A percentile compares a stretch with the other conserved stretches of the same genome.
Conservation (phyloP, 306 rosid species). For the Medicago lupulina region DNA sequence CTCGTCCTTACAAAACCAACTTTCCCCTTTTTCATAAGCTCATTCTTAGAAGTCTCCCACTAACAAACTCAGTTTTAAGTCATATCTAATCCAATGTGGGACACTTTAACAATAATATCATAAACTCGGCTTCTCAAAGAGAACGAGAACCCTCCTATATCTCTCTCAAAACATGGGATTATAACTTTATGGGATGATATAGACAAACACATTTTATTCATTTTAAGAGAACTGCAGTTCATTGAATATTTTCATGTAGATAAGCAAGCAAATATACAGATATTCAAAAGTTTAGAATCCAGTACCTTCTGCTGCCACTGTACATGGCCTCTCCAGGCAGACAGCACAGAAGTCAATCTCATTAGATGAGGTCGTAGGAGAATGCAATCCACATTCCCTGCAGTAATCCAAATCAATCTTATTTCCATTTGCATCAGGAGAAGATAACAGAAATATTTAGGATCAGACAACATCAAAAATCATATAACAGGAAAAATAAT, state of each 20-base stretch:
- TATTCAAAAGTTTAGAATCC: constrained; percentile 30
- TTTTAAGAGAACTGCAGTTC: constrained; percentile 24
- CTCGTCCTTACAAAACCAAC: no score
- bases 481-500: no score
- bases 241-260: constrained; percentile 22
- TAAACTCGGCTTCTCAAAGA: neutral
- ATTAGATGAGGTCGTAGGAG: constrained; percentile 57
- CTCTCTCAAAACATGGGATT: neutral
- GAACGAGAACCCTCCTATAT: neutral
- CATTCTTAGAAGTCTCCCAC: no score
- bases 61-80: no score
- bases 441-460: constrained; percentile 17
- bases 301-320: constrained; percentile 90
- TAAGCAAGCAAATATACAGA: neutral
- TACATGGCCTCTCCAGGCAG: constrained; percentile 90
- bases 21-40: no score
- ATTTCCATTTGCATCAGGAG: constrained; percentile 37
- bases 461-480: neutral
- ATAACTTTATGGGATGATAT: neutral
- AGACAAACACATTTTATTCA: neutral
- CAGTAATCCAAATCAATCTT: constrained; percentile 46
- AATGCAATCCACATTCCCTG: constrained; percentile 88
- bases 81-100: no score
- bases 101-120: neutral
- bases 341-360: constrained; percentile 87